phyloP scores from a whole-genome alignment of 2,329 filamentous ascomycete species.

The Lecanosticta acicola region DNA sequence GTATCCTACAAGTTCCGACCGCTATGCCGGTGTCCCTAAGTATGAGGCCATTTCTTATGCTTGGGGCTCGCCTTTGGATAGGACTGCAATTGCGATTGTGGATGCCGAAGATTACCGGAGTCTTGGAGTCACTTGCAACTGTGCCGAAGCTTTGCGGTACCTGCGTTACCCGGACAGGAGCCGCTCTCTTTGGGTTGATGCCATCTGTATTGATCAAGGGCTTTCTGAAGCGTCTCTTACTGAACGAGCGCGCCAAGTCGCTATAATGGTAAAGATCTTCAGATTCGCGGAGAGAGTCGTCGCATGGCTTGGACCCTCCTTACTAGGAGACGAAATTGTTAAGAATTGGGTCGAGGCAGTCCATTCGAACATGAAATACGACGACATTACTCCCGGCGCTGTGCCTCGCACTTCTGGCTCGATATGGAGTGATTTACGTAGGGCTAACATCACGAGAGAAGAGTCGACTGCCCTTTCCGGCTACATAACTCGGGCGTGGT shows the following conservation, averaged over 20 bases:
- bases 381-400: too few relatives aligned
- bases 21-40: too few relatives aligned
- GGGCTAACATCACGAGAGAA: neutral
- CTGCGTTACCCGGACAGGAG: neutral
- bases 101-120: neutral
- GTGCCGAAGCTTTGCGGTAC: neutral
- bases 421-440: neutral
- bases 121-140: neutral
- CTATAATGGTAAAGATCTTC: neutral
- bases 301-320: neutral
- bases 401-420: too few relatives aligned
- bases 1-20: too few relatives aligned
- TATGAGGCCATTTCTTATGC: neutral
- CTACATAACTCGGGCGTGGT: too few relatives aligned
- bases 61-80: neutral
- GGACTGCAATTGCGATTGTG: neutral
- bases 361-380: neutral
- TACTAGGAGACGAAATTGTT: neutral
- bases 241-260: neutral
- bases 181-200: neutral
- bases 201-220: neutral
- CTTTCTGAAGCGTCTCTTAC: neutral
- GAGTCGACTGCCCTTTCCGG: too few relatives aligned
- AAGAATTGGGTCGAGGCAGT: neutral
- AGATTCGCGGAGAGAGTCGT: neutral